These are phyloP conservation scores for Rachicladosporium sp. DNA, from an alignment of 2,329 filamentous ascomycete genomes.

Conservation along the genomic window DNA sequence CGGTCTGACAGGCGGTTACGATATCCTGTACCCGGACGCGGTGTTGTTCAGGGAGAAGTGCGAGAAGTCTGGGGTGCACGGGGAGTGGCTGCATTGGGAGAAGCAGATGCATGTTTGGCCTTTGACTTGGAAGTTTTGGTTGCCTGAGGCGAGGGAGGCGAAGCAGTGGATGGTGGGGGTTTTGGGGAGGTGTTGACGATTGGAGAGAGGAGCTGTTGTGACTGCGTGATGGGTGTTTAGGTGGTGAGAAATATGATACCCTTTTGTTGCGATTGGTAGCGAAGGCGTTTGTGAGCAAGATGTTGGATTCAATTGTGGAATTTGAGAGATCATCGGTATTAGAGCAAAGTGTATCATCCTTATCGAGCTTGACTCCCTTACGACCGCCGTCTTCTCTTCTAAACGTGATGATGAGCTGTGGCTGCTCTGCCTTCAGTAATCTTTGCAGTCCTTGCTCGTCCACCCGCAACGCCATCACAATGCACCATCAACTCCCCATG, in stretches of 20 bases:
- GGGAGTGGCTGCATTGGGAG: slow-evolving; percentile 47
- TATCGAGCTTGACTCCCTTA: too few species aligned
- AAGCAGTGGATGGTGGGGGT: slow-evolving; percentile 35
- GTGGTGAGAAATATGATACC: background rate
- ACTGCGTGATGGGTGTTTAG: background rate
- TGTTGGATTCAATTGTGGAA: too few species aligned
- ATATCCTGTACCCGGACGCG: slow-evolving; percentile 43
- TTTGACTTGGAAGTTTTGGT: slow-evolving; percentile 36
- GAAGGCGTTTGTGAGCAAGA: too few species aligned
- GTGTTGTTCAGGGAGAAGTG: slow-evolving; percentile 37
- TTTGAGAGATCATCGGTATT: too few species aligned
- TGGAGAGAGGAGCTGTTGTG: background rate
- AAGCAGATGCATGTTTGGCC: slow-evolving; percentile 50
- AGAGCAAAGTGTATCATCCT: too few species aligned
- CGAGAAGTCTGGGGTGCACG: slow-evolving; percentile 31
- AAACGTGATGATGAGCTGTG: too few species aligned
- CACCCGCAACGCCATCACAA: too few species aligned
- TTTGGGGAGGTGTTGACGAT: slow-evolving; percentile 9
- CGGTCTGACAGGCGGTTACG: slow-evolving; percentile 40
- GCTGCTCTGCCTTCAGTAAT: too few species aligned
- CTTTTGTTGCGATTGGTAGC: too few species aligned
- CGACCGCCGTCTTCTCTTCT: too few species aligned
- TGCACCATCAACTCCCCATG: background rate
- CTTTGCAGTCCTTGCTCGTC: too few species aligned
- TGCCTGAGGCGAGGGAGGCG: slow-evolving; percentile 36